Conservation (phyloP, 73 alveolate species). For the Paramecium tetraurelia region DNA sequence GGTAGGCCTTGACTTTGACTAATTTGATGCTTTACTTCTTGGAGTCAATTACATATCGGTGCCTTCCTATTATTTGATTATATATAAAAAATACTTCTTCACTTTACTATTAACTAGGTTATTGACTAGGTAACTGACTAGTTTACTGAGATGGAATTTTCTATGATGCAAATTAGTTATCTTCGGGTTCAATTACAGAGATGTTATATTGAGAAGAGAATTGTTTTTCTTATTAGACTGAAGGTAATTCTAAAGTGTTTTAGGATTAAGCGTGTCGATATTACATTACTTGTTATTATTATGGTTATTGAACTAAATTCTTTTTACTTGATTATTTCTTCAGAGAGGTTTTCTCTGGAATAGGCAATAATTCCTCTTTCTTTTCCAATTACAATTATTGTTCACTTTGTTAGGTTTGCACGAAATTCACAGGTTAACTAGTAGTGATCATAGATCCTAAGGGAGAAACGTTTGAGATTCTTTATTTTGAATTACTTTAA, state of each 20-base stretch:
- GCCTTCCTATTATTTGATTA: not conserved
- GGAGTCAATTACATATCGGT: not conserved
- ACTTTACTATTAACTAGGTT: not conserved
- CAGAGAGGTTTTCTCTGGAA: not conserved
- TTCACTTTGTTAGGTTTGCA: not conserved
- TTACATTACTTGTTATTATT: not conserved
- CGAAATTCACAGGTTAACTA: not conserved
- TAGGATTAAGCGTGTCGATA: not conserved
- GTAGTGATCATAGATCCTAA: not conserved
- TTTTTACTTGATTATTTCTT: conserved; percentile 7
- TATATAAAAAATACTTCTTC: not conserved
- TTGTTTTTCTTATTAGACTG: not conserved
- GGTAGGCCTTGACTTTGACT: not conserved
- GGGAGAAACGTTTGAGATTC: not conserved
- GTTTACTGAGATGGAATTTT: not conserved
- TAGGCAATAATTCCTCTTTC: not conserved
- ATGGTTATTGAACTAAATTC: not conserved
- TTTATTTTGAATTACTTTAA: not conserved
- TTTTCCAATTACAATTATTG: not conserved
- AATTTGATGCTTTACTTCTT: not conserved
- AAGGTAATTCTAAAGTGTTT: not conserved
- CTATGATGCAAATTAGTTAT: not conserved
- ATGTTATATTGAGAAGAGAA: not conserved
- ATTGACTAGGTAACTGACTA: not conserved
- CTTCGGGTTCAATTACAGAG: not conserved